These are phyloP conservation scores for Pseudocercospora fijiensis DNA, from an alignment of 2,329 filamentous ascomycete genomes.

Conservation along the genomic window DNA sequence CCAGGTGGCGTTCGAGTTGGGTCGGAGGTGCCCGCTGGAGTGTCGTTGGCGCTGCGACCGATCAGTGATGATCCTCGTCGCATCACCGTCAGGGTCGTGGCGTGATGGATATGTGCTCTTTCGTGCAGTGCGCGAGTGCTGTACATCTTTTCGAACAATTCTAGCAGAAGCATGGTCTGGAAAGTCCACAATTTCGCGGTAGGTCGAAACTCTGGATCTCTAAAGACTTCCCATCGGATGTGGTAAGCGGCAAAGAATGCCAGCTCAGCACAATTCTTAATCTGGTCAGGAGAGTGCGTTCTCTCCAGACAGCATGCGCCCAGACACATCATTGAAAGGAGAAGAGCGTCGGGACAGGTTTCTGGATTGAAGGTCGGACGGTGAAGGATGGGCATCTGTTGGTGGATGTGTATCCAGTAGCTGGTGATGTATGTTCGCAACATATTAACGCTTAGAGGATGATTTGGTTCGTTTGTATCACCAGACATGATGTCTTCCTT, in stretches of 20 bases:
- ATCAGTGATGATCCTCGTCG: constrained; percentile 87
- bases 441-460: constrained; percentile 80
- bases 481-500: constrained; percentile 78
- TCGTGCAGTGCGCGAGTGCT: constrained; percentile 89
- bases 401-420: constrained; percentile 93
- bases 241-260: constrained; percentile 91
- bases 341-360: constrained; percentile 76
- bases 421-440: constrained; percentile 93
- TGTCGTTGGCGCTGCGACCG: constrained; percentile 79
- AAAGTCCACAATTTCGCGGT: constrained; percentile 96
- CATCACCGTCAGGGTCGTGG: constrained; percentile 93
- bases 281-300: constrained; percentile 70
- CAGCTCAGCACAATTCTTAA: constrained; percentile 73
- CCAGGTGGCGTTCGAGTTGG: constrained; percentile 45
- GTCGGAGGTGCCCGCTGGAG: constrained; percentile 72
- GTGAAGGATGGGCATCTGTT: constrained; percentile 90
- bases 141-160: constrained; percentile 98
- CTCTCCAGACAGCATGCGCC: constrained; percentile 88
- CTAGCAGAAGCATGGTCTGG: constrained; percentile 82
- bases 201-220: constrained; percentile 82
- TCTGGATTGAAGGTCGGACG: constrained; percentile 90
- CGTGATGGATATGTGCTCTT: constrained; percentile 92
- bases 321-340: constrained; percentile 88
- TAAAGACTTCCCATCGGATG: constrained; percentile 93
- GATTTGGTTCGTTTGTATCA: constrained; percentile 62